A percentile compares a stretch with the other conserved stretches of the same genome.
Evolutionary conservation across 129 eudicot species (phyloP).

Genomic region (Smallanthus sonchifolius): DNA sequence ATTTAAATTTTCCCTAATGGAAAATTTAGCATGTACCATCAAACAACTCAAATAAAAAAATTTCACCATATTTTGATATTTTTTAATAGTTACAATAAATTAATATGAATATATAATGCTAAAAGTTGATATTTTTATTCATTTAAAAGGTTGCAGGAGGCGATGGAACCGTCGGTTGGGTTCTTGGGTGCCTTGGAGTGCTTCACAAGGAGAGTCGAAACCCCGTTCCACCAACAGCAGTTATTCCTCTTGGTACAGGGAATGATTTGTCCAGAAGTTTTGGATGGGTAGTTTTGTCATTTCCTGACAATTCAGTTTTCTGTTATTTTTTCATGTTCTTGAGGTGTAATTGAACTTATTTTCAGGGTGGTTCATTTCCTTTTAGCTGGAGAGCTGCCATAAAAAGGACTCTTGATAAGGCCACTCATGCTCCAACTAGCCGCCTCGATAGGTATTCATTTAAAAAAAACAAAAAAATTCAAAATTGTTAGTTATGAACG

Average conservation of each 20-base stretch:
- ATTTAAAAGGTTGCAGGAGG: constrained; percentile 94
- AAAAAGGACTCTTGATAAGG: constrained; percentile 76
- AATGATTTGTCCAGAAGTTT: constrained; percentile 93
- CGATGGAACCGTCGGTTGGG: constrained; percentile 99
- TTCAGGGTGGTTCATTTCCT: constrained; percentile 96
- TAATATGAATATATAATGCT: neutral
- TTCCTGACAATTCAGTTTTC: neutral
- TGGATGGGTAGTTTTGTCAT: constrained; percentile 75
- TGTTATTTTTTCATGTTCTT: constrained; percentile 8
- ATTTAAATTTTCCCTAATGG: neutral
- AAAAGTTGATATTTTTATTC: neutral
- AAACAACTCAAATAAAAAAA: neutral
- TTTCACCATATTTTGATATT: neutral
- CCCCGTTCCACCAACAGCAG: constrained; percentile 83
- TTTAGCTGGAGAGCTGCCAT: constrained; percentile 85
- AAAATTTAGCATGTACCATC: neutral
- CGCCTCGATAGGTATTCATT: constrained; percentile 93
- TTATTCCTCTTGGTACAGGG: constrained; percentile 98
- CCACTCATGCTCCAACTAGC: constrained; percentile 44
- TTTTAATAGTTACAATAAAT: neutral
- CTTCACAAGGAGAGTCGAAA: constrained; percentile 62
- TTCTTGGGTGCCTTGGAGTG: constrained; percentile 88
- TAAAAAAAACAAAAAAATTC: too few relatives aligned
- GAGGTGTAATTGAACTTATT: constrained; percentile 15
- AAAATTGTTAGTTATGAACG: neutral